These are phyloP conservation scores for Clavispora santaluciae DNA, from an alignment of 805 yeast genomes.

Conservation along the genomic window DNA sequence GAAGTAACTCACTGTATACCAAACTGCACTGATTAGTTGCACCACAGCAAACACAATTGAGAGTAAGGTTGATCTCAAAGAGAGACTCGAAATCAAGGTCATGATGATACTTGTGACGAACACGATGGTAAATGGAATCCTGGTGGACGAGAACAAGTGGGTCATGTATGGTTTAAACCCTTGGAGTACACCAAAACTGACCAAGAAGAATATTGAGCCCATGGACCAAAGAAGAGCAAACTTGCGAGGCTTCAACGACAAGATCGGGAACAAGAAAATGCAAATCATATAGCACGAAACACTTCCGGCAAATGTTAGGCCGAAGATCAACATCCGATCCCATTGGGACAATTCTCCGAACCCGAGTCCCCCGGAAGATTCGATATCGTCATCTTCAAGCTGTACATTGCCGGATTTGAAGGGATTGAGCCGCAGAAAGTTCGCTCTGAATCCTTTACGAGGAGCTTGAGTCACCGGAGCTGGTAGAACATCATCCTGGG, in stretches of 20 bases:
- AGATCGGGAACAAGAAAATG: conserved; percentile 39
- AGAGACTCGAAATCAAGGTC: conserved; percentile 35
- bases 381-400: conserved; percentile 39
- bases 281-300: conserved; percentile 39
- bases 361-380: conserved; percentile 42
- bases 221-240: conserved; percentile 45
- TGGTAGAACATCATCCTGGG: conserved; percentile 35
- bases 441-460: conserved; percentile 20
- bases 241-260: conserved; percentile 39
- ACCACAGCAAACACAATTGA: conserved; percentile 38
- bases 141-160: conserved; percentile 39
- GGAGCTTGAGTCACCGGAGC: conserved; percentile 33
- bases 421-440: conserved; percentile 36
- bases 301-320: conserved; percentile 40
- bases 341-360: conserved; percentile 39
- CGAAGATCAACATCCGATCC: conserved; percentile 45
- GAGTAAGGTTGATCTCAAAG: conserved; percentile 33
- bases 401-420: conserved; percentile 33
- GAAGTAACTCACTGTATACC: conserved; percentile 45
- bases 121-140: conserved; percentile 35
- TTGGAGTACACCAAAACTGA: conserved; percentile 43
- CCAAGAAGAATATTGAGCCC: conserved; percentile 42
- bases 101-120: conserved; percentile 36
- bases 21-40: conserved; percentile 37
- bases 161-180: conserved; percentile 37